phyloP scores from a whole-genome alignment of 768 basidiomycete genomes.

The Coprinopsis marcescibilis region DNA sequence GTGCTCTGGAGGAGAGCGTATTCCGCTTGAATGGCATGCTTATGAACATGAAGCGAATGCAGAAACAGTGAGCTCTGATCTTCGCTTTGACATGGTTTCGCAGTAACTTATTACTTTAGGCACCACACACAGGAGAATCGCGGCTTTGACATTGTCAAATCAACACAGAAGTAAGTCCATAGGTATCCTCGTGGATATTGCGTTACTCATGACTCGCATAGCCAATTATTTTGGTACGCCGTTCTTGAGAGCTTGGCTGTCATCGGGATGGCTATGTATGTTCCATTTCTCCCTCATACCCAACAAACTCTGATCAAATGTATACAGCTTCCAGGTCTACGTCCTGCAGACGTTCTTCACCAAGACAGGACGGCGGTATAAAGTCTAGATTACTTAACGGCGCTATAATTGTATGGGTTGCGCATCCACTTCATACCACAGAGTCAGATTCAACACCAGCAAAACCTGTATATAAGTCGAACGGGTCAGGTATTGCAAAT shows the following conservation, averaged over 20 bases:
- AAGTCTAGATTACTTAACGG: constrained; percentile 47
- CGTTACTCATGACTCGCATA: constrained; percentile 21
- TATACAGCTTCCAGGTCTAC: constrained; percentile 76
- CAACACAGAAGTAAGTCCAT: constrained; percentile 69
- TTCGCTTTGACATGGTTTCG: not conserved
- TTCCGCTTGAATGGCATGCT: constrained; percentile 86
- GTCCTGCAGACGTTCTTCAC: constrained; percentile 95
- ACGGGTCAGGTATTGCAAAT: not conserved
- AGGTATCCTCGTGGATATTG: too few species aligned
- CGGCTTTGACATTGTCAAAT: constrained; percentile 88
- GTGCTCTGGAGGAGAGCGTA: constrained; percentile 90
- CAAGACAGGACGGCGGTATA: constrained; percentile 85
- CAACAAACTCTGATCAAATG: constrained; percentile 8
- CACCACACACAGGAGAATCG: constrained; percentile 93
- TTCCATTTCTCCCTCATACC: constrained; percentile 1
- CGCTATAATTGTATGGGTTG: not conserved
- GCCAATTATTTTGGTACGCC: constrained; percentile 92
- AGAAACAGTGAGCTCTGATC: constrained; percentile 74
- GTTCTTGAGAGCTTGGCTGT: constrained; percentile 74
- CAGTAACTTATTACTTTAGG: constrained; percentile 32
- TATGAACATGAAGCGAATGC: constrained; percentile 84
- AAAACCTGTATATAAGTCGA: constrained; percentile 13
- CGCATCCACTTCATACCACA: not conserved
- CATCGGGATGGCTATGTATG: constrained; percentile 85
- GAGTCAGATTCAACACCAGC: constrained; percentile 18